phyloP scores from a whole-genome alignment of 1,284 basidiomycete genomes.

The Coniferiporia sulphurascens region DNA sequence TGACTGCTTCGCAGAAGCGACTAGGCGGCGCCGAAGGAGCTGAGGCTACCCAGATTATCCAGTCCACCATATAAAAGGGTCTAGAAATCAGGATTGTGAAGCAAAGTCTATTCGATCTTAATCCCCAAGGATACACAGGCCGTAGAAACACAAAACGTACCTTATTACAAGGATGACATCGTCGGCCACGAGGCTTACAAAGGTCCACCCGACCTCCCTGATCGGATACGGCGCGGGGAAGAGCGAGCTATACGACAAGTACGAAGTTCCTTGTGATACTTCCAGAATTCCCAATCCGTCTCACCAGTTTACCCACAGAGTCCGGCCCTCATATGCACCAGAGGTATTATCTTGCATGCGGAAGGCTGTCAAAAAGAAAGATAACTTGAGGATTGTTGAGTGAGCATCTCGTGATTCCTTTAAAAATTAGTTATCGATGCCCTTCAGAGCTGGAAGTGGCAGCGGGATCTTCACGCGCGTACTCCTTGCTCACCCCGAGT shows the following conservation, averaged over 20 bases:
- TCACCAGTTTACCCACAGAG: constrained; percentile 34
- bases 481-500: constrained; percentile 56
- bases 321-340: constrained; percentile 67
- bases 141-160: too few relatives aligned
- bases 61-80: too few relatives aligned
- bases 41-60: too few relatives aligned
- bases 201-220: neutral
- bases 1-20: too few relatives aligned
- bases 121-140: too few relatives aligned
- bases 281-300: neutral
- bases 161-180: neutral
- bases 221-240: constrained; percentile 25
- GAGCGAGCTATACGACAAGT: constrained; percentile 26
- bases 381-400: constrained; percentile 63
- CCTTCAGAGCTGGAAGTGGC: constrained; percentile 58
- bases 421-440: neutral
- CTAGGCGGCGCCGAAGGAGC: too few relatives aligned
- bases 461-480: constrained; percentile 80
- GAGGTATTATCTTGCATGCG: constrained; percentile 53
- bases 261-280: neutral
- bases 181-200: neutral
- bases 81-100: too few relatives aligned
- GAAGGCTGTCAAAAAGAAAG: constrained; percentile 32
- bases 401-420: constrained; percentile 30
- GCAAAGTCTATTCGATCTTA: too few relatives aligned